phyloP scores from a whole-genome alignment of 257 asterid genomes.

The Solanum lycopersicoides region DNA sequence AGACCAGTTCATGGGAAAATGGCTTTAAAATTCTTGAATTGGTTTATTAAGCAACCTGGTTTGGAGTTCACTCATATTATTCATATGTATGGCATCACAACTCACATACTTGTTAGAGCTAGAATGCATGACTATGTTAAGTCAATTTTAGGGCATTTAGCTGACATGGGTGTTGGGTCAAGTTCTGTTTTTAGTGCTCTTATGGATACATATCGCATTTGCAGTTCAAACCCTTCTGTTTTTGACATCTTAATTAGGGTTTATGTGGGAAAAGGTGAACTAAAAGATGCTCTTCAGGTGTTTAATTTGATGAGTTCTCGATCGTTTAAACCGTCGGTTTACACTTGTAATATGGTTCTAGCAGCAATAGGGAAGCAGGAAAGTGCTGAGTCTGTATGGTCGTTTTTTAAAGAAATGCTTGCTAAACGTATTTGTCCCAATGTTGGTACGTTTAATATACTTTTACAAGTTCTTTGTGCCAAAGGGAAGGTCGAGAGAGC shows the following conservation, averaged over 20 bases:
- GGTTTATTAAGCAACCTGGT: conserved; percentile 78
- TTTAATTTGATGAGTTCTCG: conserved; percentile 50
- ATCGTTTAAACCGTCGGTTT: conserved; percentile 62
- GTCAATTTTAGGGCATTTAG: conserved; percentile 36
- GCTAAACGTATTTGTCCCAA: conserved; percentile 50
- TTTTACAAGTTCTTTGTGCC: conserved; percentile 57
- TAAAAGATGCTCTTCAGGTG: conserved; percentile 42
- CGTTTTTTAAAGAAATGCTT: conserved; percentile 64
- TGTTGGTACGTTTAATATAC: conserved; percentile 60
- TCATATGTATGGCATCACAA: conserved; percentile 64
- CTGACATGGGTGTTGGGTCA: conserved; percentile 35
- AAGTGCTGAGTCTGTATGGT: conserved; percentile 48
- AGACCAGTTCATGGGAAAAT: conserved; percentile 81
- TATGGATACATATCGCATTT: conserved; percentile 67
- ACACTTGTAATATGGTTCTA: conserved; percentile 74
- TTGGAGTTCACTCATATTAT: conserved; percentile 49
- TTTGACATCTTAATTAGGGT: conserved; percentile 79
- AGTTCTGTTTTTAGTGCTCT: conserved; percentile 46
- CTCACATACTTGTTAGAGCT: conserved; percentile 78
- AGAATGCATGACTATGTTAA: conserved; percentile 67
- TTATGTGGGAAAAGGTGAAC: conserved; percentile 38
- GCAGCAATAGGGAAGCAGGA: conserved; percentile 34
- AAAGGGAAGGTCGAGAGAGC: conserved; percentile 71
- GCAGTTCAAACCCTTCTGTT: conserved; percentile 85
- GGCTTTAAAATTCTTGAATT: conserved; percentile 75